A percentile compares a stretch with the other conserved stretches of the same genome.
These are phyloP conservation scores for Verticillium tricorpus DNA, from an alignment of 2,329 filamentous ascomycete genomes.

Conservation along the genomic window DNA sequence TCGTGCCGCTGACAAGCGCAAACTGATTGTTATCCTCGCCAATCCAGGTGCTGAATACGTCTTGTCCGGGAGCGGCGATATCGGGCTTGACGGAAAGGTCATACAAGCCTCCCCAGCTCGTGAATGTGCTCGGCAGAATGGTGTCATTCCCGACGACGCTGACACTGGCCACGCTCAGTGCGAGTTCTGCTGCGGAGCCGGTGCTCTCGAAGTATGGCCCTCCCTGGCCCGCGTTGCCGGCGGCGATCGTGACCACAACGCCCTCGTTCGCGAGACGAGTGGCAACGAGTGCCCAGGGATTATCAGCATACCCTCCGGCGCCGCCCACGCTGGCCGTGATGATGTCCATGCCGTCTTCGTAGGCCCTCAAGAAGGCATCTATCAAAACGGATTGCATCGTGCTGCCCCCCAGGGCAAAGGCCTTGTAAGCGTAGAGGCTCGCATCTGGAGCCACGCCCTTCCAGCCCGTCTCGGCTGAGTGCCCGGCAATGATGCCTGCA, in stretches of 20 bases:
- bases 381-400: constrained; percentile 11
- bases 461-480: constrained; percentile 12
- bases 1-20: constrained; percentile 40
- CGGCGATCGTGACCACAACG: constrained; percentile 35
- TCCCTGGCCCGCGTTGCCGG: constrained; percentile 33
- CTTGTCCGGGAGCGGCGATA: constrained; percentile 35
- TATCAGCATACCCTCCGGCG: constrained; percentile 21
- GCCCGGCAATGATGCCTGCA: constrained; percentile 24
- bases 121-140: constrained; percentile 27
- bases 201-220: constrained; percentile 33
- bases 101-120: constrained; percentile 32
- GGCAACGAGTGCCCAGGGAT: constrained; percentile 32
- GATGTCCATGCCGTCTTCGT: constrained; percentile 19
- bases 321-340: constrained; percentile 19
- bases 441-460: constrained; percentile 19
- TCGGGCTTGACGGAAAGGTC: constrained; percentile 35
- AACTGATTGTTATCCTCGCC: constrained; percentile 19
- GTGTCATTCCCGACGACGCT: constrained; percentile 7
- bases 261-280: constrained; percentile 35
- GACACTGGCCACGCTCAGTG: constrained; percentile 36
- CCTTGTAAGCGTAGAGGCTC: constrained; percentile 17
- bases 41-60: constrained; percentile 32
- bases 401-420: constrained; percentile 14
- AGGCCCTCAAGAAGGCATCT: not conserved
- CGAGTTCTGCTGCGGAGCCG: constrained; percentile 30